Evolutionary conservation across 192 early-diverging fungal species (phyloP).

Genomic region (Coemansia sp.): DNA sequence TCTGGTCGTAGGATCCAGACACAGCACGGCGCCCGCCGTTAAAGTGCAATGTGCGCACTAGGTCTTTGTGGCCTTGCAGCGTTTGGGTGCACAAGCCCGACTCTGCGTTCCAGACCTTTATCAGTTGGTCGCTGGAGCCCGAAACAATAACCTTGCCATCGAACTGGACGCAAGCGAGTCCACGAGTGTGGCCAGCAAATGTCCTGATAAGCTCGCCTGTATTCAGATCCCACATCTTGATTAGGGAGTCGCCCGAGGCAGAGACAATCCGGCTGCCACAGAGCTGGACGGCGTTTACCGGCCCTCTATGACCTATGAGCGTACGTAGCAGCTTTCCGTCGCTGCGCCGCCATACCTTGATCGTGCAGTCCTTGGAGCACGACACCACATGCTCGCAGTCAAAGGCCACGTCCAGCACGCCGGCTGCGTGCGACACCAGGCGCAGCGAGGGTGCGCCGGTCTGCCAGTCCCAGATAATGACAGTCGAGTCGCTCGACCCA

Average conservation of each 20-base stretch:
- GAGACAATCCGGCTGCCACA: constrained; percentile 68
- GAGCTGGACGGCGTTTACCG: constrained; percentile 91
- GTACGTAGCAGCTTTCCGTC: constrained; percentile 62
- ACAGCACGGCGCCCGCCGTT: constrained; percentile 78
- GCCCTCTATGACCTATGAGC: constrained; percentile 81
- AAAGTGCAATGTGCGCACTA: constrained; percentile 84
- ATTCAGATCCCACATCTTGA: constrained; percentile 77
- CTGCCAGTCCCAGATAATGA: constrained; percentile 82
- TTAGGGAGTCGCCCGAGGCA: constrained; percentile 77
- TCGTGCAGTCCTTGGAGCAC: constrained; percentile 91
- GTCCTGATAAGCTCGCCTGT: constrained; percentile 71
- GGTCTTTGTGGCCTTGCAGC: constrained; percentile 64
- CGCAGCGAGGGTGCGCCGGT: constrained; percentile 40
- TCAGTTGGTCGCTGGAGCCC: constrained; percentile 78
- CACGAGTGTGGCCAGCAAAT: constrained; percentile 77
- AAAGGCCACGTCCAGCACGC: constrained; percentile 88
- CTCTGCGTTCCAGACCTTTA: constrained; percentile 77
- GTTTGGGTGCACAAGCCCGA: constrained; percentile 64
- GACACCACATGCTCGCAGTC: constrained; percentile 69
- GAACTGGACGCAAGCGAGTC: constrained; percentile 83
- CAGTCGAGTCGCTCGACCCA: constrained; percentile 83
- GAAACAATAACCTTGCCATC: constrained; percentile 74
- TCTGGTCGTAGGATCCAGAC: constrained; percentile 90
- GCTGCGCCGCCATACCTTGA: constrained; percentile 81
- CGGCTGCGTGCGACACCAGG: constrained; percentile 72